Percentiles rank a stretch among this genome's conserved stretches.
These are phyloP conservation scores for Cystobasidium sp. DNA, from an alignment of 1,284 basidiomycete genomes.

Conservation along the genomic window DNA sequence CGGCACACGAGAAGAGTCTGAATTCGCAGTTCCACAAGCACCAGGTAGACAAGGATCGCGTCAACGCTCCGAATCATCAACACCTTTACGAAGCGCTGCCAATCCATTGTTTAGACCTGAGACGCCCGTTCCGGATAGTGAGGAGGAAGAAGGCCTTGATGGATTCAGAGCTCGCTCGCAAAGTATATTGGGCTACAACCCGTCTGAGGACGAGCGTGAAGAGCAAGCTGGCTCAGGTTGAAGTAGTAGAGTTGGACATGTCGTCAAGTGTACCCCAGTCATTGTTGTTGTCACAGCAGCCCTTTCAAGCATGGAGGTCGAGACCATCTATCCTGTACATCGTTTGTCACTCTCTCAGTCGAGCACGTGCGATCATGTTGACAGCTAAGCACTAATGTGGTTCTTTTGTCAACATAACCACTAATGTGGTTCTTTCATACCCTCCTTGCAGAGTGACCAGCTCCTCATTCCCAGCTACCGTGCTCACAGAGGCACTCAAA, in stretches of 20 bases:
- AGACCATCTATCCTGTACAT: too few species aligned
- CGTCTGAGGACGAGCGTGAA: slow-evolving; percentile 15
- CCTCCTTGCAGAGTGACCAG: too few species aligned
- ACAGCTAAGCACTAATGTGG: too few species aligned
- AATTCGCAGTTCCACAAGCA: slow-evolving; percentile 19
- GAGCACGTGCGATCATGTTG: too few species aligned
- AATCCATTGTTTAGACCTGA: slow-evolving; percentile 39
- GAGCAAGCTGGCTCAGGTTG: background rate
- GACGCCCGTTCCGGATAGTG: slow-evolving; percentile 28
- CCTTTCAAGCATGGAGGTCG: too few species aligned
- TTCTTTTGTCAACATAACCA: too few species aligned
- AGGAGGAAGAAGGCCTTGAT: slow-evolving; percentile 36
- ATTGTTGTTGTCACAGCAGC: too few species aligned
- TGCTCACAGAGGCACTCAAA: too few species aligned
- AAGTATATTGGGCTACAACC: slow-evolving; percentile 35
- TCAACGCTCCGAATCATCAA: slow-evolving; percentile 21
- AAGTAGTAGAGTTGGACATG: background rate
- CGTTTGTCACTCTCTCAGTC: background rate
- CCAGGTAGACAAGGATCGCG: slow-evolving; percentile 10
- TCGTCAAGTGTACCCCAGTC: too few species aligned
- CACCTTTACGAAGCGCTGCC: background rate
- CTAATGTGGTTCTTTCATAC: too few species aligned
- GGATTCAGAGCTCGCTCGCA: slow-evolving; percentile 29
- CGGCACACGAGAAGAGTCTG: slow-evolving; percentile 10
- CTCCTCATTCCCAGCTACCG: too few species aligned